These are phyloP conservation scores for Arachis monticola DNA, from an alignment of 331 rosid species.

Conservation along the genomic window DNA sequence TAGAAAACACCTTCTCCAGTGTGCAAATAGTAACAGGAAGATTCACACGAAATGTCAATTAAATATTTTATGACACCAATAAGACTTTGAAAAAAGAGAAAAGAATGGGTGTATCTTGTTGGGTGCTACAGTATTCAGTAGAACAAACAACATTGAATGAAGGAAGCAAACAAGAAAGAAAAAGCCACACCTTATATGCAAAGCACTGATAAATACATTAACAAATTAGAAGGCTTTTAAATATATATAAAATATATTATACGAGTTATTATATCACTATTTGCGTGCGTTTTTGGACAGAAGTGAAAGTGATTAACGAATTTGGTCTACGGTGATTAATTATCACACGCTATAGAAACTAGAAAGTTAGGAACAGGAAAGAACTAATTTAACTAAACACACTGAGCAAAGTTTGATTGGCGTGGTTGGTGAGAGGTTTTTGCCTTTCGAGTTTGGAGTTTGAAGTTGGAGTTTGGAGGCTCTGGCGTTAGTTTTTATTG, in stretches of 20 bases:
- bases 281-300: too few relatives aligned
- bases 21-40: conserved; percentile 33
- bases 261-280: not conserved
- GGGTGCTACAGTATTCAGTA: conserved; percentile 35
- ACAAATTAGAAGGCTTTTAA: not conserved
- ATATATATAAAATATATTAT: not conserved
- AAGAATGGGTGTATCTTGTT: conserved; percentile 23
- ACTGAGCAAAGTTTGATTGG: too few relatives aligned
- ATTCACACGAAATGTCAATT: conserved; percentile 36
- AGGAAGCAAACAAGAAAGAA: conserved; percentile 42
- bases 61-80: conserved; percentile 12
- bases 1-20: conserved; percentile 43
- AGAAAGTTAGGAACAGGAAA: too few relatives aligned
- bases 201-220: not conserved
- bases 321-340: too few relatives aligned
- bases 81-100: not conserved
- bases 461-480: too few relatives aligned
- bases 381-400: too few relatives aligned
- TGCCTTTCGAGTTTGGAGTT: too few relatives aligned
- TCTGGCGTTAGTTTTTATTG: too few relatives aligned
- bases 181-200: conserved; percentile 40
- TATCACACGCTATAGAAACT: too few relatives aligned
- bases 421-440: too few relatives aligned
- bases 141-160: conserved; percentile 47
- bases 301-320: too few relatives aligned